Evolutionary conservation across 2,329 filamentous ascomycete species (phyloP).

Genomic region (Byssochlamys sp.): DNA sequence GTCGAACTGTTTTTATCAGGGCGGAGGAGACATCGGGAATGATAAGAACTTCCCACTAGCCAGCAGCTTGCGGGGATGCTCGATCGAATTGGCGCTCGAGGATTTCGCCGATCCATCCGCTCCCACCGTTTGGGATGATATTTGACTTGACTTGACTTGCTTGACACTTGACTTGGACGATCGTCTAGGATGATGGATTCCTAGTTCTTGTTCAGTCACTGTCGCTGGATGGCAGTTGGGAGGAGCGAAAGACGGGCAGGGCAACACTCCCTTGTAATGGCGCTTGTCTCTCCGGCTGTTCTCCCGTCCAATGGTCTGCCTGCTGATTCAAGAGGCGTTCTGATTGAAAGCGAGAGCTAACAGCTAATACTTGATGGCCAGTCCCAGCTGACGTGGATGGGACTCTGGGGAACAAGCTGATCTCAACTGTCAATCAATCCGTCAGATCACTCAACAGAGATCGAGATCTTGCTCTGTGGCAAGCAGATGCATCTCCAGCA

Average conservation of each 20-base stretch:
- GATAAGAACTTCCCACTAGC: slow-evolving; percentile 13
- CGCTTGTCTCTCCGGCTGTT: neutral
- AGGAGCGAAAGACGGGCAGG: neutral
- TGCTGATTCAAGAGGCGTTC: neutral
- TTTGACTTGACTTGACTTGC: neutral
- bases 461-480: neutral
- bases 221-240: neutral
- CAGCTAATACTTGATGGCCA: neutral
- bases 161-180: too few relatives aligned
- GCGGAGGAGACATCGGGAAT: slow-evolving; percentile 5
- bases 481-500: neutral
- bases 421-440: neutral
- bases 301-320: neutral
- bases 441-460: neutral
- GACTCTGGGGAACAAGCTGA: neutral
- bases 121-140: neutral
- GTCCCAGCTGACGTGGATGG: neutral
- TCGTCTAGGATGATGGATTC: too few relatives aligned
- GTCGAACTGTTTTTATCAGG: slow-evolving; percentile 7
- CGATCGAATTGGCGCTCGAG: slow-evolving; percentile 12
- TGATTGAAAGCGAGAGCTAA: neutral
- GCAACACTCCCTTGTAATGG: neutral
- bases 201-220: too few relatives aligned
- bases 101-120: slow-evolving; percentile 12
- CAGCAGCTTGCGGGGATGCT: slow-evolving; percentile 15